A percentile compares a stretch with the other conserved stretches of the same genome.
Evolutionary conservation across 2,329 filamentous ascomycete species (phyloP).

Genomic region (Sarocladium strictum): DNA sequence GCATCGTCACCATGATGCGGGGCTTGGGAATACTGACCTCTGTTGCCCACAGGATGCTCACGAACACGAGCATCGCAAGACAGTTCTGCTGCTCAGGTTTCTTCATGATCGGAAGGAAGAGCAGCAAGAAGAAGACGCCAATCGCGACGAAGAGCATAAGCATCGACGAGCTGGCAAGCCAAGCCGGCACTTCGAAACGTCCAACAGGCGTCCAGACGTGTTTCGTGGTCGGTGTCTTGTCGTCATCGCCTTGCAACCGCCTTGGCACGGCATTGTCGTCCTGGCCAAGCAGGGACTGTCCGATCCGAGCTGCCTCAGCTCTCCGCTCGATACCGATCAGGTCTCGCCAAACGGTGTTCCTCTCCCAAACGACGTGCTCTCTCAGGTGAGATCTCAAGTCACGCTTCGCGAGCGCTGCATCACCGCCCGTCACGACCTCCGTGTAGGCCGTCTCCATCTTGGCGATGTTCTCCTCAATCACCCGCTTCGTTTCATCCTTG

Average conservation of each 20-base stretch:
- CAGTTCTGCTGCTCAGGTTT: slow-evolving; percentile 92
- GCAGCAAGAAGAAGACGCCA: slow-evolving; percentile 64
- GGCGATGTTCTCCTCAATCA: slow-evolving; percentile 64
- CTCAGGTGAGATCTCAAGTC: slow-evolving; percentile 86
- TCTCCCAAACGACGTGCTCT: slow-evolving; percentile 97
- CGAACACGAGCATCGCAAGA: slow-evolving; percentile 85
- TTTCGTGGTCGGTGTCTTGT: slow-evolving; percentile 54
- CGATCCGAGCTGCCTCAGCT: slow-evolving; percentile 88
- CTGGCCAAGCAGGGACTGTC: slow-evolving; percentile 73
- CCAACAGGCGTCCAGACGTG: slow-evolving; percentile 77
- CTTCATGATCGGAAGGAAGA: slow-evolving; percentile 76
- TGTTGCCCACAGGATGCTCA: slow-evolving; percentile 92
- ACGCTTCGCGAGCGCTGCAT: slow-evolving; percentile 68
- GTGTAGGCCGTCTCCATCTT: slow-evolving; percentile 77
- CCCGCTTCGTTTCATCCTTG: slow-evolving; percentile 61
- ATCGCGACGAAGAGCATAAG: slow-evolving; percentile 67
- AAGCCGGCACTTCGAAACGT: slow-evolving; percentile 66
- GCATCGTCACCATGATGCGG: slow-evolving; percentile 15
- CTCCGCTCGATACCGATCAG: slow-evolving; percentile 98
- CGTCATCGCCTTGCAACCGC: slow-evolving; percentile 79
- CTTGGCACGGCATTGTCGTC: slow-evolving; percentile 62
- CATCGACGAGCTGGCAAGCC: slow-evolving; percentile 79
- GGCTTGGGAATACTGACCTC: slow-evolving; percentile 54
- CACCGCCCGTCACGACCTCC: slow-evolving; percentile 74
- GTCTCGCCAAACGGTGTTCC: slow-evolving; percentile 97